Evolutionary conservation across 2,329 filamentous ascomycete species (phyloP).

Genomic region (Trichoderma sp.): DNA sequence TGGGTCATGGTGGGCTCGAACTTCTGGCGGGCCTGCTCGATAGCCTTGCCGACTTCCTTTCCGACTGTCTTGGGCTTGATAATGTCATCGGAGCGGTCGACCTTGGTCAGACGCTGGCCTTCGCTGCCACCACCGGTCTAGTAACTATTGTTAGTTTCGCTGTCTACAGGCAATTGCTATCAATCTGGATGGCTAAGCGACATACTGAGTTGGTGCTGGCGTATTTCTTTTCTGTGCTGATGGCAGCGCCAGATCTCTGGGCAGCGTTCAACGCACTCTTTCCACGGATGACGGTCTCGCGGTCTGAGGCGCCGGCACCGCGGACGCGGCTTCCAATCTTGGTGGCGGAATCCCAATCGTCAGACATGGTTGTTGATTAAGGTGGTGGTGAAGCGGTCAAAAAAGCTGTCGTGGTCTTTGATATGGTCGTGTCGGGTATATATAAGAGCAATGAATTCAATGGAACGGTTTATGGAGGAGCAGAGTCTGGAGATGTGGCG

Average conservation of each 20-base stretch:
- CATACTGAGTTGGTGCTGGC: constrained; percentile 67
- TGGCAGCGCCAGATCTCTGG: constrained; percentile 72
- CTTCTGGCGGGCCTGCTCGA: constrained; percentile 75
- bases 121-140: constrained; percentile 51
- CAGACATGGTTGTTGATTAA: constrained; percentile 55
- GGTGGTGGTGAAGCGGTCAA: constrained; percentile 12
- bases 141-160: constrained; percentile 27
- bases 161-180: neutral
- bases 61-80: constrained; percentile 94
- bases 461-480: neutral
- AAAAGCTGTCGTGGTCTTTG: constrained; percentile 35
- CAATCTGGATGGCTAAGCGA: neutral
- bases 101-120: constrained; percentile 95
- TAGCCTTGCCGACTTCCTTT: constrained; percentile 76
- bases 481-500: neutral
- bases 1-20: constrained; percentile 96
- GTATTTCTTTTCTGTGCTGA: constrained; percentile 91
- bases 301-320: constrained; percentile 63
- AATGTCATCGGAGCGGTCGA: constrained; percentile 96
- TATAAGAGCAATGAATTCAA: neutral
- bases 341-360: constrained; percentile 80
- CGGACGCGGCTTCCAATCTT: constrained; percentile 90
- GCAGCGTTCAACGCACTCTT: constrained; percentile 85
- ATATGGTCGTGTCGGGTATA: constrained; percentile 25
- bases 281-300: constrained; percentile 88